Evolutionary conservation across 2,329 filamentous ascomycete genomes (phyloP).

Genomic region (Sarocladium oryzae): DNA sequence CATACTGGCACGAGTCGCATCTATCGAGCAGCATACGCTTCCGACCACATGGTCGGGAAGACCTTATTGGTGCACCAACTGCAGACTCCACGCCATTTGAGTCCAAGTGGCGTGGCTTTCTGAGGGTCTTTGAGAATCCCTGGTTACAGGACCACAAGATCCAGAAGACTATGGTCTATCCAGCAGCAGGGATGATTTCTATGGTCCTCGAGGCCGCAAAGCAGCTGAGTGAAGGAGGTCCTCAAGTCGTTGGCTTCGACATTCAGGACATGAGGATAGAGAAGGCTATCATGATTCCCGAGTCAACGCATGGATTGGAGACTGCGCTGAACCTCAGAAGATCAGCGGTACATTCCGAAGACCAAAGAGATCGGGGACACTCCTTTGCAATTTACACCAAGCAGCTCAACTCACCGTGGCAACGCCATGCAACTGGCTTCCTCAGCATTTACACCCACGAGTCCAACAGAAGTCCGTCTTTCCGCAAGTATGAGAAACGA

Average conservation of each 20-base stretch:
- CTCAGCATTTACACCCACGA: conserved; percentile 13
- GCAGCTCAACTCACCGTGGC: conserved; percentile 10
- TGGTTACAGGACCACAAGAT: conserved; percentile 28
- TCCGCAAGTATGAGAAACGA: not conserved
- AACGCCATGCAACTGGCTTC: conserved; percentile 34
- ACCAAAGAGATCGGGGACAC: conserved; percentile 12
- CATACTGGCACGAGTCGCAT: conserved; percentile 25
- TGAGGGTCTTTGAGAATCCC: conserved; percentile 19
- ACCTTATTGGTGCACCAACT: conserved; percentile 28
- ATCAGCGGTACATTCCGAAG: not conserved
- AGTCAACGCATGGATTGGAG: conserved; percentile 41
- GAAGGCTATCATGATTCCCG: conserved; percentile 45
- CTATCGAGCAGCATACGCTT: conserved; percentile 21
- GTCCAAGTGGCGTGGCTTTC: conserved; percentile 15
- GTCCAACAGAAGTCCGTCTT: not conserved
- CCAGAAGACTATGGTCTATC: conserved; percentile 21
- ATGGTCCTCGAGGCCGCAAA: conserved; percentile 24
- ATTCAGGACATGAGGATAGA: conserved; percentile 7
- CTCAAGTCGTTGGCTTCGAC: not conserved
- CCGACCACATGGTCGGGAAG: conserved; percentile 25
- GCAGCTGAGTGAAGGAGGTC: conserved; percentile 13
- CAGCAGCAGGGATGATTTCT: conserved; percentile 21
- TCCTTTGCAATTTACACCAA: conserved; percentile 13
- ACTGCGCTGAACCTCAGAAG: conserved; percentile 23
- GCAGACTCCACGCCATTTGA: conserved; percentile 12